These are phyloP conservation scores for Eucalyptus lansdowneana DNA, from an alignment of 345 rosid species.

Conservation along the genomic window DNA sequence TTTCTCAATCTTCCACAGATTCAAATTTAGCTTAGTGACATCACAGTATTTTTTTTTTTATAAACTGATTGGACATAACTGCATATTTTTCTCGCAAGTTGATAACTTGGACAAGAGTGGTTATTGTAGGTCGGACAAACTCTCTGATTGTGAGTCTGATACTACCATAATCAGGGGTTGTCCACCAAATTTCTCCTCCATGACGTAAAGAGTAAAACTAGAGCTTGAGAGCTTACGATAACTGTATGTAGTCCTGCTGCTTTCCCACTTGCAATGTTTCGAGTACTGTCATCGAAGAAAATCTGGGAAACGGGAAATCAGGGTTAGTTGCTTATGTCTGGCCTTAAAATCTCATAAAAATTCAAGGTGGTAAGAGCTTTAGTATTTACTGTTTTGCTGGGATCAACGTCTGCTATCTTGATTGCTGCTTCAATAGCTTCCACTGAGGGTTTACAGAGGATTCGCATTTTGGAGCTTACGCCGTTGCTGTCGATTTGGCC, in stretches of 20 bases:
- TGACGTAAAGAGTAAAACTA: not conserved
- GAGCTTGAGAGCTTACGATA: slow-evolving; percentile 27
- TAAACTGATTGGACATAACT: not conserved
- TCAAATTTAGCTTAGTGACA: not conserved
- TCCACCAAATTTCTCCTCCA: not conserved
- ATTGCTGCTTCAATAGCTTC: slow-evolving; percentile 63
- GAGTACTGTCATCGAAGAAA: slow-evolving; percentile 79
- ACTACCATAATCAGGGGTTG: not conserved
- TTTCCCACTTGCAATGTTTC: slow-evolving; percentile 75
- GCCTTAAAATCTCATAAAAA: not conserved
- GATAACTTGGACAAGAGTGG: not conserved
- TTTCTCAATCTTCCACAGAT: not conserved
- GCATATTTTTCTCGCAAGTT: not conserved
- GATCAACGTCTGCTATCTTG: slow-evolving; percentile 43
- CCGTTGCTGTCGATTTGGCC: not conserved
- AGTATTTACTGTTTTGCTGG: slow-evolving; percentile 50
- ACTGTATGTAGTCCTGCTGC: slow-evolving; percentile 67
- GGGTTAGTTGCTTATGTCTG: not conserved
- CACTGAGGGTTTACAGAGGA: slow-evolving; percentile 65
- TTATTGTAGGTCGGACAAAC: not conserved
- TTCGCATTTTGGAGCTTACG: not conserved
- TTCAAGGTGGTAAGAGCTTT: not conserved
- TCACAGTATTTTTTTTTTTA: not conserved
- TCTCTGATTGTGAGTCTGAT: not conserved
- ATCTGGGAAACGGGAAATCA: slow-evolving; percentile 21